phyloP scores from a whole-genome alignment of 768 basidiomycete genomes.

The Mrakia blollopis region DNA sequence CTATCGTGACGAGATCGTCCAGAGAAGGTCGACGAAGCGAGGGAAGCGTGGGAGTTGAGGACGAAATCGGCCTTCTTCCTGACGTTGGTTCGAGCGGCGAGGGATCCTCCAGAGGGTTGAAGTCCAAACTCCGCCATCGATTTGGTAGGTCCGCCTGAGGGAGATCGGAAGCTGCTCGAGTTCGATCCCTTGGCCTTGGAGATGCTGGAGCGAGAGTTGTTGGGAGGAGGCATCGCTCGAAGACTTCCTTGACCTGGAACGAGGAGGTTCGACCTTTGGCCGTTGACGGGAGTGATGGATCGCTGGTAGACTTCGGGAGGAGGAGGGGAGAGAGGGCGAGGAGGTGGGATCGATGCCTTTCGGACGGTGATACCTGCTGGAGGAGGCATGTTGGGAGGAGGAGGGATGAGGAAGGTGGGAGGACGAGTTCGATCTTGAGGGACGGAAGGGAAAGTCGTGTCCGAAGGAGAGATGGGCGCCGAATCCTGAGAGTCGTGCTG shows the following conservation, averaged over 20 bases:
- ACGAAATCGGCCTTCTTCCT: constrained; percentile 30
- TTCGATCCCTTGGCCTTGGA: neutral
- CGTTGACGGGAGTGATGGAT: constrained; percentile 51
- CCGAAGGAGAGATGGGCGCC: neutral
- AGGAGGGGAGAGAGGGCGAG: constrained; percentile 85
- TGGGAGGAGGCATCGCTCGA: constrained; percentile 3
- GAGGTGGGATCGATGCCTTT: constrained; percentile 49
- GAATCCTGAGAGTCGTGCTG: neutral
- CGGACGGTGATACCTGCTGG: constrained; percentile 62
- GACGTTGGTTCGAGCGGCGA: constrained; percentile 31
- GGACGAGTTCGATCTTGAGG: constrained; percentile 3
- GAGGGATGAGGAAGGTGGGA: constrained; percentile 27
- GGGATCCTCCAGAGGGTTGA: neutral
- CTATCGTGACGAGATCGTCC: neutral
- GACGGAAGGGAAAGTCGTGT: neutral
- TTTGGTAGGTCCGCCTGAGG: neutral
- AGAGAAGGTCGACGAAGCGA: constrained; percentile 14
- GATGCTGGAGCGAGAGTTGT: neutral
- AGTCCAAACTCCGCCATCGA: constrained; percentile 24
- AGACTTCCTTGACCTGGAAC: constrained; percentile 46
- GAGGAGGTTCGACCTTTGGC: constrained; percentile 57
- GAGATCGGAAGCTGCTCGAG: neutral
- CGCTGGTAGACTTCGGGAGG: constrained; percentile 87
- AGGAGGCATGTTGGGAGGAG: constrained; percentile 59
- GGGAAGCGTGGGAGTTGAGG: constrained; percentile 19